Base-by-base conservation (phyloP, 768 basidiomycete genomes). In the Leucosporidium creatinivorum region DNA sequence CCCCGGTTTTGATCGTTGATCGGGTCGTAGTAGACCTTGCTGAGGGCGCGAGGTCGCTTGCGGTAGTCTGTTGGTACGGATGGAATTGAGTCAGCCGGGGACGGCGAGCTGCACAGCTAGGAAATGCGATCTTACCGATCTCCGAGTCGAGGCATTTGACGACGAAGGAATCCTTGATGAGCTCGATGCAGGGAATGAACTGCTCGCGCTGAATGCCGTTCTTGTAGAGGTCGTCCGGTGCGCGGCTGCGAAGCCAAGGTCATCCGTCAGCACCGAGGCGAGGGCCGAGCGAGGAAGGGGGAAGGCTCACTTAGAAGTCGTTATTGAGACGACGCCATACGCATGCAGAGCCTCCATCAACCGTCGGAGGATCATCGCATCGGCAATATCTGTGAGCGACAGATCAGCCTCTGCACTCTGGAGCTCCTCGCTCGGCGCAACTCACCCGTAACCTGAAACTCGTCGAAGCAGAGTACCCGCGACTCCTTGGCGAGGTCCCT, bases 161-260 rank as follows among this genome's bases (percentile, higher is more conserved):
- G 58, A 88, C 85, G 69, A 96, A 93, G 19, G 83, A 85, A 1
- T 85, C 79, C 80, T 96, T 97, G 72, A 99, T 84, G 33, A 98
- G 83, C 58, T 97, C 89, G 67, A 99, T 98, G 31, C 92, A 87
- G 15, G 96, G 96, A 56, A 97, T 76, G 80, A 99, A 99, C 75
- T 91, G 93, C 6, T 88, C 84, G 4, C 96, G 85, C 77, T 99
- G 96, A 52, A 99, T 96, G 0, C 96, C 96, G 71, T 98, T 98
- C 84, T 94, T 93, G 82, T 99, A 99, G 1, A 99, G 82, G 36
- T 97, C 91, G 74, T 97, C 89, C 3, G 96, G 96, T 77, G 96
- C 92, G 67, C 96, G 96, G 80, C 94, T 99, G 73, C 2, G 33
- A 26, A 5, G 0, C 50, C 13, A 1, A n/a, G 52, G 7, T 4